phyloP scores from a whole-genome alignment of 345 rosid genomes.

The Hibiscus trionum region DNA sequence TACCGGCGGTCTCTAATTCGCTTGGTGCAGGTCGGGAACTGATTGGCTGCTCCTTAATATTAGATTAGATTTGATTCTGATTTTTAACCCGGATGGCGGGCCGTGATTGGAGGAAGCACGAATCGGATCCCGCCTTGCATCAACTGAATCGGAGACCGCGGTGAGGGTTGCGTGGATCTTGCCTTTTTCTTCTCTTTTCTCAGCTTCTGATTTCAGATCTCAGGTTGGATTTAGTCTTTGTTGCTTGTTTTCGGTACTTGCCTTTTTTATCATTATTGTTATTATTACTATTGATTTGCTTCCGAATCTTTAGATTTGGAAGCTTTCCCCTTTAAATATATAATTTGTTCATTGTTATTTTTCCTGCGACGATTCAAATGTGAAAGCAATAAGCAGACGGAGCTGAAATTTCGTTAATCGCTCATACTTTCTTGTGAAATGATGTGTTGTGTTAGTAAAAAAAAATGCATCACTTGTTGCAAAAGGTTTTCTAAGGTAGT shows the following conservation, averaged over 20 bases:
- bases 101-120: constrained; percentile 25
- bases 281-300: neutral
- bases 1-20: constrained; percentile 84
- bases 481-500: no score
- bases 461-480: no score
- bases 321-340: neutral
- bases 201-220: constrained; percentile 32
- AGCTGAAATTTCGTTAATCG: neutral
- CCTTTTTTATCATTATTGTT: neutral
- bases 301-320: constrained; percentile 1
- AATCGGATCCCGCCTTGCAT: constrained; percentile 90
- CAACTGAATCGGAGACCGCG: constrained; percentile 95
- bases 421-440: neutral
- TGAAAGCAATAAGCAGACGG: neutral
- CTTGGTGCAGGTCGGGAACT: constrained; percentile 99
- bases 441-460: neutral
- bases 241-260: neutral
- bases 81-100: constrained; percentile 13
- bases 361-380: neutral
- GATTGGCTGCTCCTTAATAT: constrained; percentile 25
- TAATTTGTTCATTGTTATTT: neutral
- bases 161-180: constrained; percentile 28
- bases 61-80: neutral
- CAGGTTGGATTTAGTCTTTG: constrained; percentile 13
- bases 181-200: neutral